A percentile compares a stretch with the other conserved stretches of the same genome.
phyloP scores from a whole-genome alignment of 306 rosid genomes.

The Inga oerstediana region DNA sequence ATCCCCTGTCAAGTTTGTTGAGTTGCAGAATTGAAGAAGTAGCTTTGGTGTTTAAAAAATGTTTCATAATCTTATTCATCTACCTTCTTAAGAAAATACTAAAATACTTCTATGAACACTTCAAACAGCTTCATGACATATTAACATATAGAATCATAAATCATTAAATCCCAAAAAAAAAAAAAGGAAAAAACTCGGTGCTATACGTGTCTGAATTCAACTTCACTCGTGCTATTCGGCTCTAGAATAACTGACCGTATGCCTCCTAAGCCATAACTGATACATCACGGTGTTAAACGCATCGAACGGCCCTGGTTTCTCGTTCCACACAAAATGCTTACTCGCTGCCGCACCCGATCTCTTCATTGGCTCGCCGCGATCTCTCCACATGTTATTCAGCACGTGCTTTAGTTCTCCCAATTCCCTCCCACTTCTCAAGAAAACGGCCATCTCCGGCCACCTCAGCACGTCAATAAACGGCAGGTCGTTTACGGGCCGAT shows the following conservation, averaged over 20 bases:
- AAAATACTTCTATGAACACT: neutral
- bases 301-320: conserved; percentile 57
- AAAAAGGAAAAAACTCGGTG: neutral
- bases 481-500: conserved; percentile 52
- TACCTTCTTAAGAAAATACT: neutral
- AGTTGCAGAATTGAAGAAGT: neutral
- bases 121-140: neutral
- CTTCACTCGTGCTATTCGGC: conserved; percentile 12
- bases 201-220: neutral
- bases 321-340: conserved; percentile 69
- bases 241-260: conserved; percentile 54
- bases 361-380: conserved; percentile 36
- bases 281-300: conserved; percentile 69
- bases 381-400: conserved; percentile 38
- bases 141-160: neutral
- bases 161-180: no score
- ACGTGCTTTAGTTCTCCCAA: conserved; percentile 34
- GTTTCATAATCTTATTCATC: neutral
- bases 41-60: neutral
- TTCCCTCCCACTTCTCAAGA: conserved; percentile 37
- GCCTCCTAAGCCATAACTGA: conserved; percentile 81
- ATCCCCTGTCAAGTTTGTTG: neutral
- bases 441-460: conserved; percentile 70
- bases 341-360: conserved; percentile 53
- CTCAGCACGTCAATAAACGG: conserved; percentile 75